Evolutionary conservation across 305 asterid species (phyloP).

Genomic region (Solanum aculeatissimum): DNA sequence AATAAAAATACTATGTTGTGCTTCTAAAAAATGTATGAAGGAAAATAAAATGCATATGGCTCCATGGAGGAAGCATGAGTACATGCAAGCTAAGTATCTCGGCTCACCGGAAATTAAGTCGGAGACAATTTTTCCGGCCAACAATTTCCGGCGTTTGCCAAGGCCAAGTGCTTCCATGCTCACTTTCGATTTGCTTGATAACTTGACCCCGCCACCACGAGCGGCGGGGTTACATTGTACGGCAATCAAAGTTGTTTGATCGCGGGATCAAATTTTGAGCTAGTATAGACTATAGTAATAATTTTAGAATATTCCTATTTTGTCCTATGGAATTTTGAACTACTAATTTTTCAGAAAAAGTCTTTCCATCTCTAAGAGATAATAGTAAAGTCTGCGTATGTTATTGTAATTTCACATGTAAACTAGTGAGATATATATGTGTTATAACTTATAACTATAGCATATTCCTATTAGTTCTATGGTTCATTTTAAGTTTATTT

Average conservation of each 20-base stretch:
- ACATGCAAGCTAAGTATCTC: slow-evolving; percentile 35
- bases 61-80: slow-evolving; percentile 35
- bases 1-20: slow-evolving; percentile 25
- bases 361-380: too few species aligned
- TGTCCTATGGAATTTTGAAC: background rate
- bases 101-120: slow-evolving; percentile 7
- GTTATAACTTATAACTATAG: too few species aligned
- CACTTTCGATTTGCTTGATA: slow-evolving; percentile 16
- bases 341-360: too few species aligned
- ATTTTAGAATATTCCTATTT: background rate
- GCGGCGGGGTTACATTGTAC: background rate
- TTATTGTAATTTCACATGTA: background rate
- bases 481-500: background rate
- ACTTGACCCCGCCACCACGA: background rate
- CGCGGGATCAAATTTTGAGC: background rate
- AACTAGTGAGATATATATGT: background rate
- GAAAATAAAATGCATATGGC: slow-evolving; percentile 27
- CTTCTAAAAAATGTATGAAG: slow-evolving; percentile 22
- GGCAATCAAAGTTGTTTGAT: slow-evolving; percentile 11
- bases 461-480: background rate
- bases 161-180: slow-evolving; percentile 16
- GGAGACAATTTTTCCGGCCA: background rate
- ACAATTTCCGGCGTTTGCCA: background rate
- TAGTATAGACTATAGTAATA: background rate
- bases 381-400: too few species aligned